Conservation (phyloP, 805 yeast species). For the Cyberlindnera meyerae region DNA sequence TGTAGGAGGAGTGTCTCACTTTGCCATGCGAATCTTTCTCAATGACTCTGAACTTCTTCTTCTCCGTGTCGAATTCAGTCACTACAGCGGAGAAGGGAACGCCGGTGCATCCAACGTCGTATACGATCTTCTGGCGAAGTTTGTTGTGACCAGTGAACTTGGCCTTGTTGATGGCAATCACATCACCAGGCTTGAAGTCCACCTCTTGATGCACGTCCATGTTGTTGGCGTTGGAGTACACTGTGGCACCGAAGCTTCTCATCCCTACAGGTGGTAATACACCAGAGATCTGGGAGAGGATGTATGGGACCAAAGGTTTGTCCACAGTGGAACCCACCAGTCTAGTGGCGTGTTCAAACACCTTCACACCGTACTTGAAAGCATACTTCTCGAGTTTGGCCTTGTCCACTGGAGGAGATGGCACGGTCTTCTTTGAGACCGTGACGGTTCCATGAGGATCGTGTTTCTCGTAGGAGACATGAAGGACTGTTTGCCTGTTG, state of each 20-base stretch:
- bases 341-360: slow-evolving; percentile 41
- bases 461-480: slow-evolving; percentile 47
- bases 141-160: slow-evolving; percentile 63
- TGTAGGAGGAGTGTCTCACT: slow-evolving; percentile 57
- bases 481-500: slow-evolving; percentile 60
- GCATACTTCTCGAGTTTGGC: slow-evolving; percentile 44
- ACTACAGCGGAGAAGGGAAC: slow-evolving; percentile 57
- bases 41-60: slow-evolving; percentile 64
- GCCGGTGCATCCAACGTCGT: slow-evolving; percentile 54
- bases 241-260: slow-evolving; percentile 68
- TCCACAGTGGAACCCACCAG: slow-evolving; percentile 25
- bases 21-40: slow-evolving; percentile 49
- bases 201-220: slow-evolving; percentile 47
- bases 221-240: slow-evolving; percentile 53
- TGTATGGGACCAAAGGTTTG: slow-evolving; percentile 30
- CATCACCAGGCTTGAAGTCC: slow-evolving; percentile 78
- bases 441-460: slow-evolving; percentile 49
- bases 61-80: slow-evolving; percentile 66
- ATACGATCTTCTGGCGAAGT: slow-evolving; percentile 49
- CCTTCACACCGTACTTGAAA: slow-evolving; percentile 44
- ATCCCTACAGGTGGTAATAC: slow-evolving; percentile 55
- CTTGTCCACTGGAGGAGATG: slow-evolving; percentile 44
- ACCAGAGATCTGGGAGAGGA: slow-evolving; percentile 36
- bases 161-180: slow-evolving; percentile 71
- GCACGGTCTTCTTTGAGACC: slow-evolving; percentile 30